Conservation (phyloP, 2,329 filamentous ascomycete genomes). For the Colletotrichum sp. region DNA sequence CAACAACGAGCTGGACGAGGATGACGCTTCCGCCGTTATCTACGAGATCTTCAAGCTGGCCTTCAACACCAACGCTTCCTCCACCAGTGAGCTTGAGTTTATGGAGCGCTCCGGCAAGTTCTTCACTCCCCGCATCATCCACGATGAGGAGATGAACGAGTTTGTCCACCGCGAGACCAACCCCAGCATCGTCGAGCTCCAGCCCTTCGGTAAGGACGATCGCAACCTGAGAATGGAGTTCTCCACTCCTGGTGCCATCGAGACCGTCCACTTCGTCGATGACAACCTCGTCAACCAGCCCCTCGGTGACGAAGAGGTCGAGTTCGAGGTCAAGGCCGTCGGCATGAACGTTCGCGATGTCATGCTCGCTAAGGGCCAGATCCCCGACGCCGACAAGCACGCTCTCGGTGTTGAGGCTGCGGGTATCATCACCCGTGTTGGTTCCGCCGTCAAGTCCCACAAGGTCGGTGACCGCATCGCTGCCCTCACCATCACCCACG, state of each 20-base stretch:
- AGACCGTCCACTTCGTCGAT: constrained; percentile 44
- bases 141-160: constrained; percentile 45
- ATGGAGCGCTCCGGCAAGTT: constrained; percentile 42
- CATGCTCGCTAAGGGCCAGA: constrained; percentile 45
- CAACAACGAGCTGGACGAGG: constrained; percentile 31
- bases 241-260: constrained; percentile 40
- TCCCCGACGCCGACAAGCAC: constrained; percentile 32
- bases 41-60: constrained; percentile 40
- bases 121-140: constrained; percentile 43
- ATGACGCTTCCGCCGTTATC: constrained; percentile 36
- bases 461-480: constrained; percentile 34
- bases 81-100: constrained; percentile 47
- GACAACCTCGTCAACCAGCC: constrained; percentile 32
- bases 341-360: constrained; percentile 54
- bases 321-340: constrained; percentile 47
- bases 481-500: constrained; percentile 23
- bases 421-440: constrained; percentile 36
- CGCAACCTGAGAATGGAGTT: constrained; percentile 43
- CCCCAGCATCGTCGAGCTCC: constrained; percentile 38
- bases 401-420: constrained; percentile 36
- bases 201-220: constrained; percentile 42
- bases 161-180: constrained; percentile 48
- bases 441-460: constrained; percentile 29
- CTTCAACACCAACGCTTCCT: constrained; percentile 35
- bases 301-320: constrained; percentile 40